Base-by-base conservation (phyloP, 352 stramenopile genomes). In the Globisporangium perplexum region DNA sequence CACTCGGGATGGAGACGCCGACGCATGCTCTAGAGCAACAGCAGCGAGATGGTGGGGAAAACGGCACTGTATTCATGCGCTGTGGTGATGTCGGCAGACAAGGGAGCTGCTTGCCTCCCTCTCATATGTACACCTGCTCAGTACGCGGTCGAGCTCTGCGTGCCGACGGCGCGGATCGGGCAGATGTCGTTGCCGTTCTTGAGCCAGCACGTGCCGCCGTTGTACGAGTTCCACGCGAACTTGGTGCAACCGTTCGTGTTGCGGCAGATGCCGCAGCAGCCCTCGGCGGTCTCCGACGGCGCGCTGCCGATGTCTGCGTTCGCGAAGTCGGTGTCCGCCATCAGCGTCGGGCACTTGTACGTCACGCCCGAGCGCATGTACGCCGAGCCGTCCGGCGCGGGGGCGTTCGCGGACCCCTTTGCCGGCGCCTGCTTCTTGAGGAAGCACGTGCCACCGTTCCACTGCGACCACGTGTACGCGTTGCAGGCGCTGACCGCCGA, bases 141-240 rank as follows among this genome's bases (percentile, higher is more conserved):
- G 26, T 30, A 30, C 26, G 26, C 26, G 26, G 26, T 30, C 26
- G 26, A 2, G 26, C 26, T 30, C 26, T 30, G 26, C 26, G 26
- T 30, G 26, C 26, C 26, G 5, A 30, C 26, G 26, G 26, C 26
- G 26, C 26, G 26, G 26, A 2, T 30, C 26, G 26, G 26, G 26
- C 26, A 30, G 26, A 30, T 30, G 26, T 5, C 26, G 26, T 6
- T 5, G 28, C 46, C 53, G 7, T 24, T 66, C 61, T 88, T 88
- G 35, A 88, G 69, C 62, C 61, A 86, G 61, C 77, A 88, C 5
- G 72, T 83, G n/a, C 77, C 77, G 17, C 71, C 72, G 38, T 65
- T 72, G 53, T 76, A 33, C 5, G 0, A 0, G 20, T 15, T 60
- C 45, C 53, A 60, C 24, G 53, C 31, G 44, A 60, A 60, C 11